Evolutionary conservation across 2,329 filamentous ascomycete species (phyloP).

Genomic region (Botrytis elliptica): DNA sequence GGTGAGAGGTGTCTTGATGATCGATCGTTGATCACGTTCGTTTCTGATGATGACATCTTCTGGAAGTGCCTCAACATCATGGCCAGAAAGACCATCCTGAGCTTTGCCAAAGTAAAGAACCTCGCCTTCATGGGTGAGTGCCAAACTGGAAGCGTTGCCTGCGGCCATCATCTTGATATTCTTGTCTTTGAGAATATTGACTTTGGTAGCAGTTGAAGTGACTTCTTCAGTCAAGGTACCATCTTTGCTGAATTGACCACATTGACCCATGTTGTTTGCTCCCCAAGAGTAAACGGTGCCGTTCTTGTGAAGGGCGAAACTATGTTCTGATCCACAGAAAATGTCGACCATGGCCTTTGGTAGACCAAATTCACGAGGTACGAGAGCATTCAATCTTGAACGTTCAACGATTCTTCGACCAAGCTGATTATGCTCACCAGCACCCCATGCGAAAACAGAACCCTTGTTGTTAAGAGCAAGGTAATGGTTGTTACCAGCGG

Average conservation of each 20-base stretch:
- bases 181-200: constrained; percentile 57
- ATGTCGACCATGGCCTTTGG: constrained; percentile 25
- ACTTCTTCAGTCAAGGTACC: constrained; percentile 66
- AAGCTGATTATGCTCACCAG: constrained; percentile 61
- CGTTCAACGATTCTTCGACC: constrained; percentile 46
- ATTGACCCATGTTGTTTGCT: constrained; percentile 82
- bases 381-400: constrained; percentile 28
- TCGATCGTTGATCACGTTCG: constrained; percentile 63
- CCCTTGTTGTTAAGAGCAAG: constrained; percentile 57
- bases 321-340: constrained; percentile 70
- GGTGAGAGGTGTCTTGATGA: constrained; percentile 61
- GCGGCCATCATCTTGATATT: constrained; percentile 52
- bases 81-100: constrained; percentile 53
- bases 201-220: constrained; percentile 66
- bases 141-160: constrained; percentile 57
- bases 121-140: constrained; percentile 54
- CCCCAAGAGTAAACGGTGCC: constrained; percentile 78
- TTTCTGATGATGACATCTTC: constrained; percentile 57
- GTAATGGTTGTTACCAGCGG: constrained; percentile 56
- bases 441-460: constrained; percentile 63
- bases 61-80: constrained; percentile 54
- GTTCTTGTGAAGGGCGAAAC: constrained; percentile 69
- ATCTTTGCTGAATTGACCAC: constrained; percentile 55
- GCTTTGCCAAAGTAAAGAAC: constrained; percentile 65
- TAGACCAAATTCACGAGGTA: constrained; percentile 24